A percentile compares a stretch with the other conserved stretches of the same genome.
Conservation (phyloP, 2,329 filamentous ascomycete species). For the Alternaria longipes region DNA sequence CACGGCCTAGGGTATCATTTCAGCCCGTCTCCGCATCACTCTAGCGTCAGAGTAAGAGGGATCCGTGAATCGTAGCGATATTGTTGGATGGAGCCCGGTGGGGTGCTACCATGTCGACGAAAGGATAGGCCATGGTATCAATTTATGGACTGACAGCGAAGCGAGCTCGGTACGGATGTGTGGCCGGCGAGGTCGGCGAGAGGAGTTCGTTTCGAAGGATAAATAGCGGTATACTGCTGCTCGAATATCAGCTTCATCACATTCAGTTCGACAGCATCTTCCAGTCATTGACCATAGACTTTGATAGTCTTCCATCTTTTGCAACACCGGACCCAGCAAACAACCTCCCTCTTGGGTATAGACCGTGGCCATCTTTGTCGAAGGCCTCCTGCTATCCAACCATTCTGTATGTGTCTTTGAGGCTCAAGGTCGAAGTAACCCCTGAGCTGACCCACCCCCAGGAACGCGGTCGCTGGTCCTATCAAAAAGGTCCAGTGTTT, state of each 20-base stretch:
- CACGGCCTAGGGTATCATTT: slow-evolving; percentile 57
- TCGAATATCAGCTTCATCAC: slow-evolving; percentile 38
- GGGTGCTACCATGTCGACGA: slow-evolving; percentile 53
- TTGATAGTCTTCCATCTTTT: slow-evolving; percentile 41
- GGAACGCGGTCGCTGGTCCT: slow-evolving; percentile 33
- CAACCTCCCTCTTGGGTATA: slow-evolving; percentile 30
- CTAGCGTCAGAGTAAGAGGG: slow-evolving; percentile 56
- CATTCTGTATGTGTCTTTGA: slow-evolving; percentile 42
- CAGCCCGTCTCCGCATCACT: slow-evolving; percentile 53
- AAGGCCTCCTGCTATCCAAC: slow-evolving; percentile 43
- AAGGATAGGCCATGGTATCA: slow-evolving; percentile 51
- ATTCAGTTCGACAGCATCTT: slow-evolving; percentile 37
- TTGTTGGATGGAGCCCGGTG: slow-evolving; percentile 55
- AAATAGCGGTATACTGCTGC: slow-evolving; percentile 50
- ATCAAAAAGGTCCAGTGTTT: slow-evolving; percentile 33
- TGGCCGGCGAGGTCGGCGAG: slow-evolving; percentile 35
- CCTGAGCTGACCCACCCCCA: slow-evolving; percentile 41
- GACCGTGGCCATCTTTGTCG: slow-evolving; percentile 18
- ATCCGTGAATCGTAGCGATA: slow-evolving; percentile 56
- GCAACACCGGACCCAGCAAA: slow-evolving; percentile 38
- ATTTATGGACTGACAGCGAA: slow-evolving; percentile 47
- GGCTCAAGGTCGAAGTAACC: slow-evolving; percentile 33
- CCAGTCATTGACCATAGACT: slow-evolving; percentile 40
- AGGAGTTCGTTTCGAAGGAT: slow-evolving; percentile 45
- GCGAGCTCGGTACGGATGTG: slow-evolving; percentile 39